Conservation (phyloP, 306 rosid genomes). For the Astragalus glycyphyllos region DNA sequence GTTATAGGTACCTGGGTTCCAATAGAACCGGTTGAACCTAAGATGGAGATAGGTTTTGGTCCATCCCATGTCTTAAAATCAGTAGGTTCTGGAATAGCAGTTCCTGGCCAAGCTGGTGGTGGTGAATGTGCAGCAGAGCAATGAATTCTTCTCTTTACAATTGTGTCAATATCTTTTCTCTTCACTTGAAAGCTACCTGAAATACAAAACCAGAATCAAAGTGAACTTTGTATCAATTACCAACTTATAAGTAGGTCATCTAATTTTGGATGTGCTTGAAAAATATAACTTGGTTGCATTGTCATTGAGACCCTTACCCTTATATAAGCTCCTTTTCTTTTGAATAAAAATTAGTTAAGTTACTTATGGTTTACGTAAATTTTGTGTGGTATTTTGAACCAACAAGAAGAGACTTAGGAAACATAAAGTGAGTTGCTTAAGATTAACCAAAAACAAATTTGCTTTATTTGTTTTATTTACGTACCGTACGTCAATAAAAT, state of each 20-base stretch:
- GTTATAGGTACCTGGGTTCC: slow-evolving; percentile 81
- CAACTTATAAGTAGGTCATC: neutral
- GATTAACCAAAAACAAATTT: too few relatives aligned
- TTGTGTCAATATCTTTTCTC: slow-evolving; percentile 57
- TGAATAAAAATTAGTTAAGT: too few relatives aligned
- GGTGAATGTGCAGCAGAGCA: slow-evolving; percentile 66
- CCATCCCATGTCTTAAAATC: slow-evolving; percentile 70
- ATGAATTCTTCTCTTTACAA: slow-evolving; percentile 51
- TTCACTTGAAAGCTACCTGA: slow-evolving; percentile 61
- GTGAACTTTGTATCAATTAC: neutral
- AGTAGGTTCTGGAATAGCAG: slow-evolving; percentile 66
- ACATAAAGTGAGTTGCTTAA: too few relatives aligned
- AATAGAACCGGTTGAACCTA: slow-evolving; percentile 94
- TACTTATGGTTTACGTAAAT: too few relatives aligned
- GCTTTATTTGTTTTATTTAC: too few relatives aligned
- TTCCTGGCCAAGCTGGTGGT: slow-evolving; percentile 96
- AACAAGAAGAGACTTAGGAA: too few relatives aligned
- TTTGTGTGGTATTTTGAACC: too few relatives aligned
- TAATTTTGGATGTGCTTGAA: too few relatives aligned
- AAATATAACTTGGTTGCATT: too few relatives aligned
- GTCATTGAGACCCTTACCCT: too few relatives aligned
- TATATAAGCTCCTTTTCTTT: too few relatives aligned
- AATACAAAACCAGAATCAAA: neutral
- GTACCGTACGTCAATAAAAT: too few relatives aligned
- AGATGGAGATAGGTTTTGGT: slow-evolving; percentile 82